phyloP scores from a whole-genome alignment of 2,329 filamentous ascomycete genomes.

The Aureobasidium sp. region DNA sequence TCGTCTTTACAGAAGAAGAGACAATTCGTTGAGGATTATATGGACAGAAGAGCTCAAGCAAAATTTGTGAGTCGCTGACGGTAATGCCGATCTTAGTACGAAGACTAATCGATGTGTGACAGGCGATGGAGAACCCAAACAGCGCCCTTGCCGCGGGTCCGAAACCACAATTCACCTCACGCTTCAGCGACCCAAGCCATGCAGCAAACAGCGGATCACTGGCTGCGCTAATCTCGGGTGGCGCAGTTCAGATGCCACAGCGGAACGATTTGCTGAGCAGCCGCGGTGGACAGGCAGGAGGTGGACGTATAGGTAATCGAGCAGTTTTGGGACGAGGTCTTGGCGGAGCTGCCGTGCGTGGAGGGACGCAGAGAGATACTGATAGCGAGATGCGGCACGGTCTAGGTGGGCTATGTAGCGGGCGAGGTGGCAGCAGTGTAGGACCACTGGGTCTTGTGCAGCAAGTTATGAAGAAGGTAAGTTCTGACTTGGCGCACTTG shows the following conservation, averaged over 20 bases:
- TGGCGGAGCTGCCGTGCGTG: too few species aligned
- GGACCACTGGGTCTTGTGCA: too few species aligned
- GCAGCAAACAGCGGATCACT: conserved; percentile 56
- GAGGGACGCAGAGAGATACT: conserved; percentile 20
- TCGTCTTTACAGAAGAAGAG: background rate
- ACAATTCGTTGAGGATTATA: conserved; percentile 13
- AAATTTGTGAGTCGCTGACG: conserved; percentile 9
- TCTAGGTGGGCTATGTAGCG: too few species aligned
- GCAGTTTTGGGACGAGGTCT: too few species aligned
- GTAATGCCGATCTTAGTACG: background rate
- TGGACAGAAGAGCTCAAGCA: conserved; percentile 14
- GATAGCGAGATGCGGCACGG: too few species aligned
- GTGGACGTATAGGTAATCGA: too few species aligned
- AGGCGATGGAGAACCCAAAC: conserved; percentile 17
- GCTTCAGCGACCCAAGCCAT: conserved; percentile 59
- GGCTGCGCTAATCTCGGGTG: conserved; percentile 53
- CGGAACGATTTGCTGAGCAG: background rate
- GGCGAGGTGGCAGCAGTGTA: too few species aligned
- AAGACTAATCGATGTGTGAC: background rate
- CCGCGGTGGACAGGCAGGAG: too few species aligned
- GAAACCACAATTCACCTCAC: conserved; percentile 38
- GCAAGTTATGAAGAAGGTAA: conserved; percentile 16
- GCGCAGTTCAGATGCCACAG: too few species aligned
- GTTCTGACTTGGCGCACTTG: background rate
- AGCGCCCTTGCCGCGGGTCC: conserved; percentile 6